Percentiles rank a stretch among this genome's conserved stretches.
Evolutionary conservation across 2,329 filamentous ascomycete genomes (phyloP).

Genomic region (Chrysoporthe austroafricana): DNA sequence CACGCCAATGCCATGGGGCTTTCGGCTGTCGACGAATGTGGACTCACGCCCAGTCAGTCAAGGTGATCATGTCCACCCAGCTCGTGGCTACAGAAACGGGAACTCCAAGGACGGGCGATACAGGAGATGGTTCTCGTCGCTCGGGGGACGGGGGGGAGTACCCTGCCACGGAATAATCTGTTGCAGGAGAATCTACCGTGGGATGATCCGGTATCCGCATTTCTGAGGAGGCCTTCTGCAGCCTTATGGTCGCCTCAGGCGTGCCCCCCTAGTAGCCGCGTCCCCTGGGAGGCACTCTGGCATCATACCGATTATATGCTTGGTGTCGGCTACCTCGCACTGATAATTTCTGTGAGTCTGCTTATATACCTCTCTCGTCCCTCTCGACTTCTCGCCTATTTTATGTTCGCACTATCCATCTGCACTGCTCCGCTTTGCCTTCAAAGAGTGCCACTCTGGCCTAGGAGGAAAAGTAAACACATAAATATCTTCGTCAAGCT

Average conservation of each 20-base stretch:
- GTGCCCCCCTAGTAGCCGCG: background rate
- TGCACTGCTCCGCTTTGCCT: background rate
- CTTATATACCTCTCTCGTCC: conserved; percentile 3
- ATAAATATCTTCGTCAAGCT: background rate
- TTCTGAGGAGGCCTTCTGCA: background rate
- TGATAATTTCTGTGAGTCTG: background rate
- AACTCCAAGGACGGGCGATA: background rate
- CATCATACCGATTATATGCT: conserved; percentile 3
- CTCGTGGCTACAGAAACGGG: background rate
- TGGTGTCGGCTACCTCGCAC: background rate
- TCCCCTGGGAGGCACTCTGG: conserved; percentile 12
- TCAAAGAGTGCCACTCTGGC: background rate
- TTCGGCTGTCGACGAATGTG: background rate
- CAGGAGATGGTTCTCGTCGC: too few relatives aligned
- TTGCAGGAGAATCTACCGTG: background rate
- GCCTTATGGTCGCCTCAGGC: background rate
- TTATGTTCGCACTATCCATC: background rate
- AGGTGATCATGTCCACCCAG: background rate
- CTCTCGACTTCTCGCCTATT: background rate
- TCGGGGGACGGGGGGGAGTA: too few relatives aligned
- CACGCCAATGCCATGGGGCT: conserved; percentile 7
- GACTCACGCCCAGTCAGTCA: background rate
- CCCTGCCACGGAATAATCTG: too few relatives aligned
- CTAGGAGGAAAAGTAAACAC: background rate
- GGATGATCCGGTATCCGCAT: background rate